A percentile compares a stretch with the other conserved stretches of the same genome.
Conservation (phyloP, 257 asterid genomes). For the Datura wrightii region DNA sequence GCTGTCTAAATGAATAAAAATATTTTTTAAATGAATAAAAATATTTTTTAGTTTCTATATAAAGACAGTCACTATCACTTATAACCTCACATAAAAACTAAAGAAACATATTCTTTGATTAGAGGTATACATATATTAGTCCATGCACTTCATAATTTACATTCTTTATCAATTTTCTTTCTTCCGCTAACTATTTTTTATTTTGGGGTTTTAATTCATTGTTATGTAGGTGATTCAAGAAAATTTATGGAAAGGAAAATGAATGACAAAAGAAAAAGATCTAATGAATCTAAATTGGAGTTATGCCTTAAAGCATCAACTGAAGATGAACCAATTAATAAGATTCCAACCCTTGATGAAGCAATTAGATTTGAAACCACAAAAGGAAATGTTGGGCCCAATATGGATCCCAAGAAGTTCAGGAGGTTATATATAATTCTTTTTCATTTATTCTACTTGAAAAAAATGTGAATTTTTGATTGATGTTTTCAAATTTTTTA, state of each 20-base stretch:
- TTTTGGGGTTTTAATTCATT: background rate
- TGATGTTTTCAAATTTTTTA: background rate
- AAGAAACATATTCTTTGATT: background rate
- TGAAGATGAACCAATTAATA: background rate
- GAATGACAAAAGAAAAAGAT: background rate
- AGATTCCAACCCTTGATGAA: slow-evolving; percentile 24
- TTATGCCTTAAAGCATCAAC: background rate
- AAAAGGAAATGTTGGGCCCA: slow-evolving; percentile 30
- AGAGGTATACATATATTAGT: background rate
- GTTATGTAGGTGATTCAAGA: background rate
- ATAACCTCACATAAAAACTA: background rate
- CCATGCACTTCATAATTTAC: background rate
- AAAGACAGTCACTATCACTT: background rate
- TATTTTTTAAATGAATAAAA: background rate
- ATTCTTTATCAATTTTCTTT: background rate
- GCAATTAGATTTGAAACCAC: slow-evolving; percentile 32
- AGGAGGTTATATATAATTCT: slow-evolving; percentile 46
- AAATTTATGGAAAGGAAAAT: background rate
- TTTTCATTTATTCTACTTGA: too few species aligned
- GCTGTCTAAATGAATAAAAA: background rate
- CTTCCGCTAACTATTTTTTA: background rate
- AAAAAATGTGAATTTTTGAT: too few species aligned
- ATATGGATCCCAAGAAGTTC: slow-evolving; percentile 35
- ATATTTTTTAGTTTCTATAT: background rate
- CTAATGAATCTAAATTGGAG: background rate